A percentile compares a stretch with the other conserved stretches of the same genome.
Evolutionary conservation across 1,139 yeast species (phyloP).

Genomic region (Meyerozyma athensensis): DNA sequence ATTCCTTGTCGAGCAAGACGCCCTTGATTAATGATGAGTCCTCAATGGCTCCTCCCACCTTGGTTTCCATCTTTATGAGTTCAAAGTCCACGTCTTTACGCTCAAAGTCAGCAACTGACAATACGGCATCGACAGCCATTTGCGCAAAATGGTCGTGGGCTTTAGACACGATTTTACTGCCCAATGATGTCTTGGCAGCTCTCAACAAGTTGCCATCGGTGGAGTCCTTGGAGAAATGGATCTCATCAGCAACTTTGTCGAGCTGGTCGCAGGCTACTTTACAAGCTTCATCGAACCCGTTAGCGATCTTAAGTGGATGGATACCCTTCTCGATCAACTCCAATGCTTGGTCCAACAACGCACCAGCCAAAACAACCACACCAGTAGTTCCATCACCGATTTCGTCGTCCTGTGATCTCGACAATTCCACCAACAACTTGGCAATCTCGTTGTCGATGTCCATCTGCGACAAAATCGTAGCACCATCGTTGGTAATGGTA

Average conservation of each 20-base stretch:
- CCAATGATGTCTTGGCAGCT: constrained; percentile 93
- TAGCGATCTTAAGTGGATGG: constrained; percentile 94
- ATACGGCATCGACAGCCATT: constrained; percentile 96
- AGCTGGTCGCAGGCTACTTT: constrained; percentile 78
- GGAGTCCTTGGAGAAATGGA: constrained; percentile 46
- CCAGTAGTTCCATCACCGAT: constrained; percentile 99
- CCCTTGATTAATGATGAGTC: constrained; percentile 85
- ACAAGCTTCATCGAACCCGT: constrained; percentile 97
- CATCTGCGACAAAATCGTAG: constrained; percentile 94
- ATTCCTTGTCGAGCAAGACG: constrained; percentile 91
- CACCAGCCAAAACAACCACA: constrained; percentile 94
- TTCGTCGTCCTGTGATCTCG: constrained; percentile 96
- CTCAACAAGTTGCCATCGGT: constrained; percentile 58
- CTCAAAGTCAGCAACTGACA: constrained; percentile 86
- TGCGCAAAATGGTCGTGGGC: constrained; percentile 90
- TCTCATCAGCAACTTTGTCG: constrained; percentile 66
- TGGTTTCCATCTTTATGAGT: constrained; percentile 90
- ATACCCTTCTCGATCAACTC: constrained; percentile 95
- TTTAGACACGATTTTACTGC: constrained; percentile 93
- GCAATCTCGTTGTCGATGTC: constrained; percentile 96
- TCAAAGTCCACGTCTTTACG: constrained; percentile 96
- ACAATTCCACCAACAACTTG: constrained; percentile 86
- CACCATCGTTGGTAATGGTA: constrained; percentile 97
- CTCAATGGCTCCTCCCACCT: constrained; percentile 89
- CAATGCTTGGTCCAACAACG: constrained; percentile 87